Evolutionary conservation across 805 yeast genomes (phyloP).

Genomic region (Wickerhamomyces mucosus): DNA sequence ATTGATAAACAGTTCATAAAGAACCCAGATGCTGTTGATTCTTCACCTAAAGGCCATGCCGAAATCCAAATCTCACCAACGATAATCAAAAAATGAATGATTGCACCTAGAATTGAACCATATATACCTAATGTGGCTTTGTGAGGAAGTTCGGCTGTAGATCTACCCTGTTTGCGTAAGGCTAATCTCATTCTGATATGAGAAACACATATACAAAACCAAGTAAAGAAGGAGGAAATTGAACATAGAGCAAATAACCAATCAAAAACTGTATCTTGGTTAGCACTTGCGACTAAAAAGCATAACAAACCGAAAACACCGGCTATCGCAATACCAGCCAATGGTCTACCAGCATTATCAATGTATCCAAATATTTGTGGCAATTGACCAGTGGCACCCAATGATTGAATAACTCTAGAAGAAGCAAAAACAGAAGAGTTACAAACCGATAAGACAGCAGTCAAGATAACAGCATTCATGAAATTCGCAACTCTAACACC

Average conservation of each 20-base stretch:
- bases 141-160: slow-evolving; percentile 58
- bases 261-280: slow-evolving; percentile 46
- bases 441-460: slow-evolving; percentile 66
- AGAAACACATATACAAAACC: slow-evolving; percentile 51
- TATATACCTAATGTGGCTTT: slow-evolving; percentile 54
- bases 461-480: slow-evolving; percentile 59
- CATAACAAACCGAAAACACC: slow-evolving; percentile 47
- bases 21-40: slow-evolving; percentile 24
- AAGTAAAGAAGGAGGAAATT: slow-evolving; percentile 50
- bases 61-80: slow-evolving; percentile 80
- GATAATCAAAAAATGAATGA: slow-evolving; percentile 48
- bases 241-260: slow-evolving; percentile 61
- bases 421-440: slow-evolving; percentile 62
- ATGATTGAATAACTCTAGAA: slow-evolving; percentile 55
- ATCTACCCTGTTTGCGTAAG: slow-evolving; percentile 53
- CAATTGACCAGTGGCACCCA: slow-evolving; percentile 55
- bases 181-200: slow-evolving; percentile 60
- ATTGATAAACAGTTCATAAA: slow-evolving; percentile 34
- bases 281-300: slow-evolving; percentile 43
- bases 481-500: slow-evolving; percentile 51
- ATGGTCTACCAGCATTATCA: slow-evolving; percentile 62
- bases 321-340: slow-evolving; percentile 43
- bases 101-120: slow-evolving; percentile 57
- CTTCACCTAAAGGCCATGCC: slow-evolving; percentile 47
- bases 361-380: slow-evolving; percentile 52